Evolutionary conservation across 148 eudicot species (phyloP), one percentile per base, ranked within the genome.

Genomic region (Cornus kousa): DNA sequence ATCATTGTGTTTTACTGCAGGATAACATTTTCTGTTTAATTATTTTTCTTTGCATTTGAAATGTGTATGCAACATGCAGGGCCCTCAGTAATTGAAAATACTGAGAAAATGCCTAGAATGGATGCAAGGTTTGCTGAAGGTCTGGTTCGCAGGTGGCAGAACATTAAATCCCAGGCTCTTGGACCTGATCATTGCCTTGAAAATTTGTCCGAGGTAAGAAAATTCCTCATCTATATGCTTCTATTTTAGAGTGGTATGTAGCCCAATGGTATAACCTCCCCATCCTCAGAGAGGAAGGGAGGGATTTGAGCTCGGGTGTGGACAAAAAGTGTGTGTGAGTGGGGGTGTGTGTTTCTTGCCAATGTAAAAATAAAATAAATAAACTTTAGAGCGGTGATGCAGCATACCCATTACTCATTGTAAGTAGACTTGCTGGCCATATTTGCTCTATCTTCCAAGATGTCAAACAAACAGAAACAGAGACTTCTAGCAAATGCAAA

Each of bases 91-190:
- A 80, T 71, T 83, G 91, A 85, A 77, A 78, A 75, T 68, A 60
- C 75, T 24, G 88, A 79, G 74, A 88, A 82, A 82, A 79, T 88
- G 78, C 91, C 89, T 8, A 92, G 87, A 89, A 96, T 96, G 99
- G 98, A 96, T 88, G 97, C 97, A 60, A 88, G 91, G 72, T 85
- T 87, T 50, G 99, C 99, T 3, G 99, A 94, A 87, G 84, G 60
- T 83, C 64, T 94, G 72, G 97, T 94, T 77, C 90, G 89, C 32
- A 92, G 86, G 81, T 96, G 99, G 99, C 97, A 96, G 85, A 82
- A 76, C 79, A 82, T 92, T 68, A 94, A 96, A 80, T 90, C 98
- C 55, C 88, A 88, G 82, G 97, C 99, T 71, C 89, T 96, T 82
- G 99, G 99, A 82, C 88, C 87, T 22, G 87, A 82, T 84, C 99